These are phyloP conservation scores for Ulota crispa DNA, from an alignment of 225 moss, liverwort and hornwort genomes.

Conservation along the genomic window DNA sequence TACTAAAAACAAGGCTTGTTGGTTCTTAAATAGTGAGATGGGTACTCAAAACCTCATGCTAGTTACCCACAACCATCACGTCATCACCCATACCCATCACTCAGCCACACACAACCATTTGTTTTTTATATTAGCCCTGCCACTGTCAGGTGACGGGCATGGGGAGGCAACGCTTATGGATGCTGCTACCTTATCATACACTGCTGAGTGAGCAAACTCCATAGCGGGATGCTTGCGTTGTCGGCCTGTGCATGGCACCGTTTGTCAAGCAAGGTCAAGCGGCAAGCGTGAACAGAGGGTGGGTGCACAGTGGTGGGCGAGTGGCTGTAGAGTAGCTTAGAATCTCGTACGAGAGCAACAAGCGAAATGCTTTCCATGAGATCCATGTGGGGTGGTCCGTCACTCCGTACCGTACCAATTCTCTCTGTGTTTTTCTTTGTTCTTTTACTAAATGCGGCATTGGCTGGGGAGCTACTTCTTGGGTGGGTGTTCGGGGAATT, in stretches of 20 bases:
- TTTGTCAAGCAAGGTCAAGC: neutral
- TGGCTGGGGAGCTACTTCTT: conserved; percentile 3
- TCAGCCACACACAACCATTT: too few relatives aligned
- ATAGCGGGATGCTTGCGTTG: neutral
- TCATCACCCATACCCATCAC: too few relatives aligned
- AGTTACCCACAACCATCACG: too few relatives aligned
- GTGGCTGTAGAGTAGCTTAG: neutral
- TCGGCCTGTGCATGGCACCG: neutral
- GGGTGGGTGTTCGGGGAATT: neutral
- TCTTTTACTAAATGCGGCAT: neutral
- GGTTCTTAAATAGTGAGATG: too few relatives aligned
- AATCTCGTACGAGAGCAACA: neutral
- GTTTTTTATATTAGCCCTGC: too few relatives aligned
- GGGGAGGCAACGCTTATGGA: too few relatives aligned
- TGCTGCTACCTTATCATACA: too few relatives aligned
- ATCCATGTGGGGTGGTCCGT: neutral
- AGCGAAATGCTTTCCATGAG: neutral
- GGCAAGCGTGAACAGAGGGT: neutral
- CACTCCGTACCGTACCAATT: too few relatives aligned
- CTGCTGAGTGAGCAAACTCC: neutral
- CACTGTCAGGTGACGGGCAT: too few relatives aligned
- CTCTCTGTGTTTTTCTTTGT: too few relatives aligned
- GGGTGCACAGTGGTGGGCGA: neutral
- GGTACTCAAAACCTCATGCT: too few relatives aligned
- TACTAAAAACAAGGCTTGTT: too few relatives aligned